Base-by-base conservation (phyloP, 805 yeast species). In the Ogataea nitratoaversa region DNA sequence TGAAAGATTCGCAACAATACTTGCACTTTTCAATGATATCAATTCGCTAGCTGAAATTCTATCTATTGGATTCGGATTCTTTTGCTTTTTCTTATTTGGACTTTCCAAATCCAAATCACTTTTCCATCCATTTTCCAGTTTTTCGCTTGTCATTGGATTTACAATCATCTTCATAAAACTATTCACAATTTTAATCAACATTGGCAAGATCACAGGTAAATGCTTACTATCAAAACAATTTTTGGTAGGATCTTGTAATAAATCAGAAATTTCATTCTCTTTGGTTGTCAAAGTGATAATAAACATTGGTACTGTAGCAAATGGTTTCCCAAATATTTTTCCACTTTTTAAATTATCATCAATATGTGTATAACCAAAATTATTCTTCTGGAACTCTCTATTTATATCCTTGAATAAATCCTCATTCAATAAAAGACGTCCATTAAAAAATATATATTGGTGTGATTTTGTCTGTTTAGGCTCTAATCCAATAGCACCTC, bases 401-500 rank as follows among this genome's bases (percentile, higher is more conserved):
- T 62, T 62, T 11, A 68, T 45, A 0, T 19, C 35, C 16, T 43
- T 48, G 2, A 32, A 20, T 8, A 66, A 17, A 4, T 38, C 41
- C 3, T 38, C 32, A 37, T 63, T 59, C 0, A 30, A 8, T 14
- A 67, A 50, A 9, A 49, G 57, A 19, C 72, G 58, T 3, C 66
- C 66, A 52, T 79, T 76, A 18, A 74, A 47, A 38, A 65, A 72
- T 1, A 77, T 48, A 37, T 64, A 69, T 47, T 78, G 84, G 41
- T 65, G 62, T 1, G 49, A 43, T 32, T 59, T 67, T 0, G 69
- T 52, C 39, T 63, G 63, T 1, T 58, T 44, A 1, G 74, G 63
- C 0, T 39, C 28, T 3, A 48, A 52, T 0, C 77, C 73, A 9
- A 79, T 57, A 0, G 70, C 45, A 3, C 76, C 75, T 0, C 52